Conservation (phyloP, 2,329 filamentous ascomycete species). For the Ceratocystis diversiconidia region DNA sequence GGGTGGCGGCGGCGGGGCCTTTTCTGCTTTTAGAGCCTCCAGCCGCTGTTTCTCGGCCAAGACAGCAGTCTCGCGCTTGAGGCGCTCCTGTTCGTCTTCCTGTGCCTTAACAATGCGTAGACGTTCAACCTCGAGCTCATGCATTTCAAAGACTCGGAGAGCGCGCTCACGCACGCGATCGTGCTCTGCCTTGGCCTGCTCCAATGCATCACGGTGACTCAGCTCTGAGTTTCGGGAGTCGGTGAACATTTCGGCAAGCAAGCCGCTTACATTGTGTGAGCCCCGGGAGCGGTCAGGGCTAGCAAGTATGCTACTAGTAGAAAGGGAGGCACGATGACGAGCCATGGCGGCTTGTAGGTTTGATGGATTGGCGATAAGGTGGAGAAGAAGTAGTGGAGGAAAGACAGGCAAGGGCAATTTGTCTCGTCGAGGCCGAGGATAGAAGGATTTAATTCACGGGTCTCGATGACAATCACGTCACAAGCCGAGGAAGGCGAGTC, state of each 20-base stretch:
- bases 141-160: slow-evolving; percentile 34
- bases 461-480: neutral
- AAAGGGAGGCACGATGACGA: slow-evolving; percentile 10
- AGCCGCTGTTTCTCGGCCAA: slow-evolving; percentile 35
- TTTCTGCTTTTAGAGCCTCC: slow-evolving; percentile 34
- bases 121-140: slow-evolving; percentile 34
- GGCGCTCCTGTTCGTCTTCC: slow-evolving; percentile 33
- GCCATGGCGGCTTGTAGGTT: slow-evolving; percentile 6
- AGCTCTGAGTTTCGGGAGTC: slow-evolving; percentile 48
- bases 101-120: slow-evolving; percentile 32
- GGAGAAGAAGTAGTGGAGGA: neutral
- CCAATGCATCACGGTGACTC: slow-evolving; percentile 50
- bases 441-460: neutral
- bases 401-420: neutral
- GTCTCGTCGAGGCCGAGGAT: neutral
- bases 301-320: slow-evolving; percentile 16
- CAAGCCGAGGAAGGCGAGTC: neutral
- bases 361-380: neutral
- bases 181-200: slow-evolving; percentile 50
- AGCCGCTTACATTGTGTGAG: slow-evolving; percentile 30
- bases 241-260: slow-evolving; percentile 46
- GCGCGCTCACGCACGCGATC: slow-evolving; percentile 45
- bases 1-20: slow-evolving; percentile 31
- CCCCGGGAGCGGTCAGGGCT: slow-evolving; percentile 28
- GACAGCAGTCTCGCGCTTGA: slow-evolving; percentile 32